phyloP scores from a whole-genome alignment of 73 alveolate species.

The Paramecium biaurelia region DNA sequence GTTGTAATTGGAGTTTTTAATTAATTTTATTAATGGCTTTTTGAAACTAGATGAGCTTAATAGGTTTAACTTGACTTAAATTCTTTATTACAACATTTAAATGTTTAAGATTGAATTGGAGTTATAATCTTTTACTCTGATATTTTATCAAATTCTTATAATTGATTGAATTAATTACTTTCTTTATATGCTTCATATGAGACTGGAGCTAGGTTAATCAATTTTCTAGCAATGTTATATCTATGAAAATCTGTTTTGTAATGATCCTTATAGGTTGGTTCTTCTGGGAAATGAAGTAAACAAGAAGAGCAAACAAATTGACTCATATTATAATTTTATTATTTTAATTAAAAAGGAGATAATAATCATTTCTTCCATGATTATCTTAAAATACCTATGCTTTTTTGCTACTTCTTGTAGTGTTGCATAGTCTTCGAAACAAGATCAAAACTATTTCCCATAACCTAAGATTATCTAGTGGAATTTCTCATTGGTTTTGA shows the following conservation, averaged over 20 bases:
- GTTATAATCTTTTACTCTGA: background rate
- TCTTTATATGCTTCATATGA: background rate
- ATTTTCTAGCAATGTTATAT: constrained; percentile 32
- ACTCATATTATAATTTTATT: background rate
- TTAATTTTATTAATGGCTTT: background rate
- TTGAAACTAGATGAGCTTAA: constrained; percentile 1
- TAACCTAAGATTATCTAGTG: background rate
- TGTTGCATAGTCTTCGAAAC: background rate
- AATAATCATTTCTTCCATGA: constrained; percentile 2
- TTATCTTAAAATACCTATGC: background rate
- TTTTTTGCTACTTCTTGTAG: background rate
- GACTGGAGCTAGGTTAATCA: constrained; percentile 22
- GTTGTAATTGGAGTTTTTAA: background rate
- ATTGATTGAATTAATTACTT: background rate
- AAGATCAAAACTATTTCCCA: constrained; percentile 1
- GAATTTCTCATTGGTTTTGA: background rate
- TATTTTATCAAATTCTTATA: constrained; percentile 19
- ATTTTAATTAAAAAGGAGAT: background rate
- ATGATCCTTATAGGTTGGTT: background rate
- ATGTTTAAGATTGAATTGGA: background rate
- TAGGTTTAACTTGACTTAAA: constrained; percentile 29
- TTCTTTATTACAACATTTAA: constrained; percentile 17
- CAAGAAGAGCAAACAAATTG: constrained; percentile 31
- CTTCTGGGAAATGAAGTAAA: background rate
- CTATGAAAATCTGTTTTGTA: constrained; percentile 47